Evolutionary conservation across 2,329 filamentous ascomycete species (phyloP).

Genomic region (Xylariales sp.): DNA sequence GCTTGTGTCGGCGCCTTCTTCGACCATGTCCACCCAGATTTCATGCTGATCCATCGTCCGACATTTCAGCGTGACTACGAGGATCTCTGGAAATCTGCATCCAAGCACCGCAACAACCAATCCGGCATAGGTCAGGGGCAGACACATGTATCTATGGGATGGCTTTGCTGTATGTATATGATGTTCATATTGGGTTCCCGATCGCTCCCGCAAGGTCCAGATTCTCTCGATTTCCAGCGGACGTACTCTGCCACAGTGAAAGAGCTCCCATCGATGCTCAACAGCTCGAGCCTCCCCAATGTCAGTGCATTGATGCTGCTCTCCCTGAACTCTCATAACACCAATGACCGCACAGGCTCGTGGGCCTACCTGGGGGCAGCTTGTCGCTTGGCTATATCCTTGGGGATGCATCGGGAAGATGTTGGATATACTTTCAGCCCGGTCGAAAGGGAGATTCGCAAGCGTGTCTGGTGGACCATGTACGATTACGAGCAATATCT

Average conservation of each 20-base stretch:
- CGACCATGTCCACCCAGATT: slow-evolving; percentile 31
- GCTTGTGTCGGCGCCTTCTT: slow-evolving; percentile 35
- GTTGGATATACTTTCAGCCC: slow-evolving; percentile 31
- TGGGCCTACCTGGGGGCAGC: slow-evolving; percentile 36
- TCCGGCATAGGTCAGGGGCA: not conserved
- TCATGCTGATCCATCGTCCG: slow-evolving; percentile 34
- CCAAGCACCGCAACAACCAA: not conserved
- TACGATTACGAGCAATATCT: slow-evolving; percentile 28
- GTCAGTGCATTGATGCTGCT: slow-evolving; percentile 37
- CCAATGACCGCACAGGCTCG: slow-evolving; percentile 35
- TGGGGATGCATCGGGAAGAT: slow-evolving; percentile 38
- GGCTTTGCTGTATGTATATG: slow-evolving; percentile 36
- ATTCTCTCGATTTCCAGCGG: slow-evolving; percentile 28
- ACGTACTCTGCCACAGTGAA: slow-evolving; percentile 29
- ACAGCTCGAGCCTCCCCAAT: slow-evolving; percentile 33
- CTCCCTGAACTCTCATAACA: slow-evolving; percentile 35
- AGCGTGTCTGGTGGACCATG: slow-evolving; percentile 28
- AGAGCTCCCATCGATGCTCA: slow-evolving; percentile 30
- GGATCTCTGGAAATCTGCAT: slow-evolving; percentile 26
- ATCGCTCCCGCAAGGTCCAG: slow-evolving; percentile 25
- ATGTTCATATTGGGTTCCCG: slow-evolving; percentile 37
- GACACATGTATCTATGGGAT: slow-evolving; percentile 32
- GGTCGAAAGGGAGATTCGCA: slow-evolving; percentile 22
- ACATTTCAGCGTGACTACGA: slow-evolving; percentile 34
- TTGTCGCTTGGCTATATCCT: slow-evolving; percentile 36